A percentile compares a stretch with the other conserved stretches of the same genome.
These are phyloP conservation scores for Cordyceps tenuipes DNA, from an alignment of 2,329 filamentous ascomycete species.

Conservation along the genomic window DNA sequence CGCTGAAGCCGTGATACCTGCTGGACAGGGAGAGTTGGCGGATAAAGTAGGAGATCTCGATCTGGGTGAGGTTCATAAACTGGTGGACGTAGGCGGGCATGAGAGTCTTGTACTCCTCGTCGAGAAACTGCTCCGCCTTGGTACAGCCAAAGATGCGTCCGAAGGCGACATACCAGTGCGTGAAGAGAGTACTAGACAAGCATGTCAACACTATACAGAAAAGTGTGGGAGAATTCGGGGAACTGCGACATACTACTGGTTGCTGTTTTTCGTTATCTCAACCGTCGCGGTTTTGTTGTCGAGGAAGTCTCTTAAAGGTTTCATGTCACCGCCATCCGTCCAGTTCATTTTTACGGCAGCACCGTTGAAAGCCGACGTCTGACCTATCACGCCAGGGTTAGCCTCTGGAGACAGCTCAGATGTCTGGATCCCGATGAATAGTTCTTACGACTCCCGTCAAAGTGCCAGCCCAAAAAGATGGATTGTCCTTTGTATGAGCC, in stretches of 20 bases:
- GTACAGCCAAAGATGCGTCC: slow-evolving; percentile 21
- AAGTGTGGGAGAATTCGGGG: background rate
- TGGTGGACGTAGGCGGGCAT: slow-evolving; percentile 25
- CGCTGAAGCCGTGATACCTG: slow-evolving; percentile 21
- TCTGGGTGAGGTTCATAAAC: slow-evolving; percentile 24
- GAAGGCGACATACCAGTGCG: slow-evolving; percentile 23
- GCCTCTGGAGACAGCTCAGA: background rate
- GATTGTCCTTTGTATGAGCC: slow-evolving; percentile 17
- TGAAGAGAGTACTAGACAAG: slow-evolving; percentile 17
- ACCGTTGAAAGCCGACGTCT: slow-evolving; percentile 23
- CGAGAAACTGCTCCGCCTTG: slow-evolving; percentile 13
- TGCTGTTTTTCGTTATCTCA: slow-evolving; percentile 18
- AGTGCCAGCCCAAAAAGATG: slow-evolving; percentile 22
- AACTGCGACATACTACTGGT: slow-evolving; percentile 20
- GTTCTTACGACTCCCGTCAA: slow-evolving; percentile 22
- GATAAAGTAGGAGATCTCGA: slow-evolving; percentile 24
- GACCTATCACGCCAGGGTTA: slow-evolving; percentile 7
- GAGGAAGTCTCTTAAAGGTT: slow-evolving; percentile 19
- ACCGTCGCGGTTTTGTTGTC: slow-evolving; percentile 17
- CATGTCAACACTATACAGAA: background rate
- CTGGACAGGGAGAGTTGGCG: slow-evolving; percentile 20
- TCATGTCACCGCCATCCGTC: slow-evolving; percentile 23
- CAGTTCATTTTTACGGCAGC: slow-evolving; percentile 20
- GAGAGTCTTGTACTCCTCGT: background rate
- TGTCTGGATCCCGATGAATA: background rate